Evolutionary conservation across 352 stramenopile genomes (phyloP), one percentile per base, ranked within the genome.

Genomic region (Elongisporangium prolatum): DNA sequence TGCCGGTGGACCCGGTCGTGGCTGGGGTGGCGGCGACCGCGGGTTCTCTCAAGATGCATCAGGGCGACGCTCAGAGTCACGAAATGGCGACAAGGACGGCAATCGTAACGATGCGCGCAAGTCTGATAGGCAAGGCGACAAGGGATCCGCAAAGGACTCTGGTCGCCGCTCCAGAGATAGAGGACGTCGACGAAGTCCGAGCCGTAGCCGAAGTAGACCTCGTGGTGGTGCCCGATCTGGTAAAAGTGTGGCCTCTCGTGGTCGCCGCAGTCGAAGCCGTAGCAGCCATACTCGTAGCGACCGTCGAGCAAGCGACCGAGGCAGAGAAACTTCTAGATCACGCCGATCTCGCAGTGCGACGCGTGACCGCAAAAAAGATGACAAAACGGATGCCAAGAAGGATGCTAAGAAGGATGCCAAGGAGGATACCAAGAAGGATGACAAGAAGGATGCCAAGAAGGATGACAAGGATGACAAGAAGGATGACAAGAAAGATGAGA

Each of bases 211-310:
- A 50, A 76, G 74, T 38, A 67, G 70, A 24, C 84, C 69, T 57
- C 67, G 68, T 56, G 59, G 62, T 49, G 49, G 71, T 24, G 53
- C 65, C 48, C 49, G 68, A 38, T 21, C 34, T 4, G 34, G 34
- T 44, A 44, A 44, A 44, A 44, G 34, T 44, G 58, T n/a, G 54
- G 55, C 13, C 55, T 57, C 16, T 63, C 65, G 37, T 50, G 71
- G 20, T 52, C 72, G 63, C 40, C 54, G 71, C 44, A 69, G 74
- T 28, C 72, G 77, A 50, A 90, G 77, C 58, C 75, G 74, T 50
- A 91, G 81, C 44, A 83, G 71, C 57, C 62, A 70, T 37, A 83
- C 74, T 2, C 81, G 75, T 38, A 62, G 59, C n/a, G 68, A 72
- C 18, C 80, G 77, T 37, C 69, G 66, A 47, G 56, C 59, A 37